Evolutionary conservation across 176 grass and related monocot species (phyloP), one percentile per base, ranked within the genome.

Genomic region (Triticum monococcum): DNA sequence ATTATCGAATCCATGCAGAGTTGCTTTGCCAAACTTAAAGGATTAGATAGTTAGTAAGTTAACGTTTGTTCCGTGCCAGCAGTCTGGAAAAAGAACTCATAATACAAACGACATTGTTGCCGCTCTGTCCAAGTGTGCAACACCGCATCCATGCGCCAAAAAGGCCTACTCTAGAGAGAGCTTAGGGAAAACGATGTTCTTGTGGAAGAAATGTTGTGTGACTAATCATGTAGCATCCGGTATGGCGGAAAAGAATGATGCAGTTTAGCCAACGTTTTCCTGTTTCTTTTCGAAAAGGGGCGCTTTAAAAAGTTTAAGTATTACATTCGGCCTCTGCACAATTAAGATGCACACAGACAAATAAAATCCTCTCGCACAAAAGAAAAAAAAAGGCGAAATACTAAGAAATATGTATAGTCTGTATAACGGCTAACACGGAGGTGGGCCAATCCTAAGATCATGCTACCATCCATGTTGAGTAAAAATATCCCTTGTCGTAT

Each of bases 11-110:
- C 81, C 13, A n/a, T 64, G 13, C 45, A 91, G 60, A 74, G 82
- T 61, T 83, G 73, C 35, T 75, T 88, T 48, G 82, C 70, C 3
- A 90, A 70, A 62, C 81, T 90, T n/a, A 90, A 54, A 78, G 63
- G 71, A n/a, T 80, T 89, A 85, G 76, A 89, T 20, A 80, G 33
- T 62, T 85, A 57, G 72, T 9, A 25, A 24, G 17, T 63, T 57
- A 3, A 13, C 2, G 59, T 68, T n/a, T 32, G 4, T 23, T 17
- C 17, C 5, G 12, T 65, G 20, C 50, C 31, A 20, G 36, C 30
- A n/a, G 22, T 48, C 60, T 32, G 17, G 3, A 1, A 18, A 18
- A 60, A 1, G 4, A 50, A 46, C 9, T 18, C 28, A 30, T 30
- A 64, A 45, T 32, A 48, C 7, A 50, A 4, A 5, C 25, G 12